phyloP scores from a whole-genome alignment of 1,284 basidiomycete genomes.

The Thelephora terrestris region DNA sequence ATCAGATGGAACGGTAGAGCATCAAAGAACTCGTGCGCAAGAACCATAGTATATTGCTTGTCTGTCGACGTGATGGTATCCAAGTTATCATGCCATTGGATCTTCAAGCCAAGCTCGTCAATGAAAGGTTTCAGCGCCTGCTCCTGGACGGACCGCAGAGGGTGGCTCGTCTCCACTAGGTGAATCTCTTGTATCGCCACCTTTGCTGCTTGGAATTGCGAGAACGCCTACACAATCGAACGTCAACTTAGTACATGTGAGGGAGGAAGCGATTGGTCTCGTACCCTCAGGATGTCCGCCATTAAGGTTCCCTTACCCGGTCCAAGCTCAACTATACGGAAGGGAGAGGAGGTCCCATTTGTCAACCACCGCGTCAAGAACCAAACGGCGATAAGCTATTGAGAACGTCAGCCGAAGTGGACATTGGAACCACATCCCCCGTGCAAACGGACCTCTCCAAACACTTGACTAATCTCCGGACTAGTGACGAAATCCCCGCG shows the following conservation, averaged over 20 bases:
- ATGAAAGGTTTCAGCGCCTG: conserved; percentile 34
- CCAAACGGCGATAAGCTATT: conserved; percentile 81
- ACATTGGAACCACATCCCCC: too few species aligned
- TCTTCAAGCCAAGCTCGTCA: conserved; percentile 21
- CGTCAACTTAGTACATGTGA: conserved; percentile 16
- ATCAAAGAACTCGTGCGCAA: conserved; percentile 98
- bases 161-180: conserved; percentile 72
- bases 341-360: conserved; percentile 37
- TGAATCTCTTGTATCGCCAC: conserved; percentile 46
- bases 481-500: conserved; percentile 94
- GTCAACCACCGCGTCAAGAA: conserved; percentile 72
- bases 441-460: conserved; percentile 74
- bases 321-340: conserved; percentile 85
- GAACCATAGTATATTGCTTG: conserved; percentile 71
- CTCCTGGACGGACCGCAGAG: conserved; percentile 59
- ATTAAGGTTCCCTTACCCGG: conserved; percentile 92
- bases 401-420: conserved; percentile 9
- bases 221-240: conserved; percentile 38
- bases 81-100: conserved; percentile 72
- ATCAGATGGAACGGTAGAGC: conserved; percentile 90
- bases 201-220: conserved; percentile 34
- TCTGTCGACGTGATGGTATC: conserved; percentile 50
- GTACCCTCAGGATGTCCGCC: conserved; percentile 81
- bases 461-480: conserved; percentile 94
- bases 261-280: conserved; percentile 14